Evolutionary conservation across 768 basidiomycete species (phyloP).

Genomic region (Glaciozyma antarctica): DNA sequence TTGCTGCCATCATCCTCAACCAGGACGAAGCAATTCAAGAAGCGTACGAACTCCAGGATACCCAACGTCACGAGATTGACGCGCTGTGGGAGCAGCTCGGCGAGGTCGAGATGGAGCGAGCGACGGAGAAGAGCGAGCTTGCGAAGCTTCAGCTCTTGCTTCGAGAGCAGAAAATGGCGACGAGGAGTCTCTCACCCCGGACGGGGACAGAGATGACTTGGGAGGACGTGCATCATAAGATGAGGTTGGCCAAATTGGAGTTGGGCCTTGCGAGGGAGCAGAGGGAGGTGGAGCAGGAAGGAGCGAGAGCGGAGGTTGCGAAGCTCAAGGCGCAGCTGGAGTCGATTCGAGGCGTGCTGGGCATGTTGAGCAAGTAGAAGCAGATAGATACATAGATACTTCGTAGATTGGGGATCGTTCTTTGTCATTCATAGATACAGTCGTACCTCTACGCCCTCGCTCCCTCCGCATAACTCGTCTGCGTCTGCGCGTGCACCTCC

Average conservation of each 20-base stretch:
- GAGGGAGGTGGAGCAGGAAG: constrained; percentile 19
- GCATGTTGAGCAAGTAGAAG: background rate
- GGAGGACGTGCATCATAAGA: constrained; percentile 13
- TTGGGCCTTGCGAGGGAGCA: constrained; percentile 13
- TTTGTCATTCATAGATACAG: background rate
- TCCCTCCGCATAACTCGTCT: background rate
- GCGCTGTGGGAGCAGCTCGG: too few relatives aligned
- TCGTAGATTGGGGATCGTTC: background rate
- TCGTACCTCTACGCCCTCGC: background rate
- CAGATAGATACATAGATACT: too few relatives aligned
- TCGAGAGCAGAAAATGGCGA: background rate
- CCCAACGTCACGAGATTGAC: too few relatives aligned
- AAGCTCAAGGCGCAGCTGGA: background rate
- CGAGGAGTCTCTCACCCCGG: too few relatives aligned
- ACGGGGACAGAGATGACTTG: background rate
- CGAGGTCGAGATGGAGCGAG: too few relatives aligned
- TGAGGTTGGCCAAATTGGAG: background rate
- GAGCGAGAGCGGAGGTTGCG: background rate
- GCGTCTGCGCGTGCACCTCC: background rate
- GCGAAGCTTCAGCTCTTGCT: constrained; percentile 17
- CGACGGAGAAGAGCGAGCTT: too few relatives aligned
- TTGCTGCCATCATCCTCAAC: too few relatives aligned
- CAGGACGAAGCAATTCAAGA: too few relatives aligned
- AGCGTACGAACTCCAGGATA: too few relatives aligned
- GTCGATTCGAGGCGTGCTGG: background rate